Base-by-base conservation (phyloP, 495 filamentous ascomycete species). In the Penicillium flavigenum region DNA sequence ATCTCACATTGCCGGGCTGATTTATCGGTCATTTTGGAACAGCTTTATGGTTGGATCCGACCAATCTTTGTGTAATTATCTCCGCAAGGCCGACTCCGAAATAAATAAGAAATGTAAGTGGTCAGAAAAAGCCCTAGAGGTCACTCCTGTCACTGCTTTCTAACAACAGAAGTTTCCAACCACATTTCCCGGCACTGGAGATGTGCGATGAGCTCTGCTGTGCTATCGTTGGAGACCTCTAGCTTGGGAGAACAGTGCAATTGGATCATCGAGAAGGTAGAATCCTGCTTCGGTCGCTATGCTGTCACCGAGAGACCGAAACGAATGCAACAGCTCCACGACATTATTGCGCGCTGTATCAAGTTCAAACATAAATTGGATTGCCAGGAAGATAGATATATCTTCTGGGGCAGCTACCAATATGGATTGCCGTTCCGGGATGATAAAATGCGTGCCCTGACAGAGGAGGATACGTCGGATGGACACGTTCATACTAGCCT, bases 301-400 rank as follows among this genome's bases (percentile, higher is more conserved):
- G 29, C 58, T 16, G 14, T 22, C 12, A 55, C 58, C 3, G 31
- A 52, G 4, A 43, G 3, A 9, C 11, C 1, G 11, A 17, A 38
- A 4, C 32, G 64, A 17, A 41, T 6, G 3, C 9, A 27, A 4
- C 38, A 64, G 26, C 49, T 66, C 0, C 42, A 38, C n/a, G 22
- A 29, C 5, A 10, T 69, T 2, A 16, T 67, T 1, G 10, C 38
- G 4, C 24, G 56, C 8, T 69, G 60, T 38, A 9, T 64, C 5
- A 12, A 51, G 0, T 57, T 69, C 39, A 71, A 71, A 31, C 22
- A 51, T 6, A 56, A 38, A 14, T 44, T 71, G 1, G 66, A 71
- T 14, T 36, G 60, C 17, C 66, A 69, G 43, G 59, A 51, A 31
- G 24, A 36, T 14, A n/a, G 42, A 2, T 69, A 67, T 20, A 22